phyloP scores from a whole-genome alignment of 2,329 filamentous ascomycete genomes.

The Epichloe sibirici region DNA sequence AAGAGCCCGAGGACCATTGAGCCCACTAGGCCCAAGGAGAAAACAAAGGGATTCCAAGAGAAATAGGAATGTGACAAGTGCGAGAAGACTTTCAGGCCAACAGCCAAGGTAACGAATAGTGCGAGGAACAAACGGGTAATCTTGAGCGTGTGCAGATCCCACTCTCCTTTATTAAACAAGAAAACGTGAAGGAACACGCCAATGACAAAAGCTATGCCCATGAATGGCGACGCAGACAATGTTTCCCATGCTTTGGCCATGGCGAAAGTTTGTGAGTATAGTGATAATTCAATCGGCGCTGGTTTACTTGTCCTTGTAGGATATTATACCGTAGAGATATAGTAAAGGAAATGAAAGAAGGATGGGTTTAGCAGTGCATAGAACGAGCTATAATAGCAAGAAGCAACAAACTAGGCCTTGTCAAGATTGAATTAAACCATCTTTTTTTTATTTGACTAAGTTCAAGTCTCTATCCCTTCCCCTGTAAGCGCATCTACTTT shows the following conservation, averaged over 20 bases:
- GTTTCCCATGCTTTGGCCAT: not conserved
- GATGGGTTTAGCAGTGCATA: no score
- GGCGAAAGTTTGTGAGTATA: slow-evolving; percentile 10
- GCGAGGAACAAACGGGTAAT: not conserved
- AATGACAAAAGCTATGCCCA: slow-evolving; percentile 21
- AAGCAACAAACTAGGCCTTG: no score
- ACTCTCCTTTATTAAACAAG: slow-evolving; percentile 15
- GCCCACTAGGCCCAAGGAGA: not conserved
- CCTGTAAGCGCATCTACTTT: no score
- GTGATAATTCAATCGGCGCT: no score
- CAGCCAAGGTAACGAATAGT: not conserved
- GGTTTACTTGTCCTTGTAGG: no score
- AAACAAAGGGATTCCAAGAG: not conserved
- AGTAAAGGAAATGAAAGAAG: no score
- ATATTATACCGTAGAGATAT: no score
- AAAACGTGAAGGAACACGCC: slow-evolving; percentile 10
- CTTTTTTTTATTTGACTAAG: no score
- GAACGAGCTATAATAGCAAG: no score
- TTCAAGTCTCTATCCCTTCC: no score
- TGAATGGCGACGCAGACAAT: not conserved
- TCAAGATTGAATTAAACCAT: no score
- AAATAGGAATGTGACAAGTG: not conserved
- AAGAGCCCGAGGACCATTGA: not conserved
- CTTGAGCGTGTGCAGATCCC: slow-evolving; percentile 11
- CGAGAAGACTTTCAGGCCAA: not conserved